Conservation (phyloP, 495 filamentous ascomycete species). For the Friedmanniomyces simplex region DNA sequence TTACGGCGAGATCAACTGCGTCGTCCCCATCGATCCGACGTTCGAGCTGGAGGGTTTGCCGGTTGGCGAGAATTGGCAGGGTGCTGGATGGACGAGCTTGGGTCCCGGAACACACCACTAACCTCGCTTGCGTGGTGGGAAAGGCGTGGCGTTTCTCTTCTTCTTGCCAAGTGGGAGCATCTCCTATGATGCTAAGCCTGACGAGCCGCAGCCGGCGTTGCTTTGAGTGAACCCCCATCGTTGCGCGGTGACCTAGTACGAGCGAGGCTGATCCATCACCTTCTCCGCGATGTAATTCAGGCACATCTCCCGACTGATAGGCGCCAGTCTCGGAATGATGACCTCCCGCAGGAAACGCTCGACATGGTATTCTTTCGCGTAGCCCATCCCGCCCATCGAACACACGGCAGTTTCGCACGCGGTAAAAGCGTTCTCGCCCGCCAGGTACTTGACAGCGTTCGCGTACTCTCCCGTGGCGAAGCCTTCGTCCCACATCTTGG, state of each 20-base stretch:
- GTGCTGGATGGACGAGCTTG: constrained; percentile 37
- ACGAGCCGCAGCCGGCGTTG: constrained; percentile 29
- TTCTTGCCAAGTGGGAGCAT: constrained; percentile 37
- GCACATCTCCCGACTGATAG: constrained; percentile 27
- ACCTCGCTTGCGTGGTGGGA: constrained; percentile 34
- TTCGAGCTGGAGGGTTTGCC: constrained; percentile 36
- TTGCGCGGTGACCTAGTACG: constrained; percentile 21
- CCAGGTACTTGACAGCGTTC: constrained; percentile 26
- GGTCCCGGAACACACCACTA: constrained; percentile 38
- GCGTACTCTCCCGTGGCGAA: constrained; percentile 25
- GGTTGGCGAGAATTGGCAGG: constrained; percentile 33
- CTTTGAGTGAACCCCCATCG: background rate
- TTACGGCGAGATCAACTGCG: constrained; percentile 42
- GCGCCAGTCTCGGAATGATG: constrained; percentile 25
- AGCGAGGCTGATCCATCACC: constrained; percentile 22
- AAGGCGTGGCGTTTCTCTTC: constrained; percentile 35
- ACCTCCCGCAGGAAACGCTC: constrained; percentile 27
- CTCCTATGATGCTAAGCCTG: constrained; percentile 32
- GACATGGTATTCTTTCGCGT: constrained; percentile 27
- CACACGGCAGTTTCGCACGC: constrained; percentile 26
- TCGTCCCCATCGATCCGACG: constrained; percentile 34
- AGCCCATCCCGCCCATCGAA: constrained; percentile 26
- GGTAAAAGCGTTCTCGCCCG: constrained; percentile 24
- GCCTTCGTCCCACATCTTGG: constrained; percentile 26
- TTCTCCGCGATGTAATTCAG: constrained; percentile 25